Evolutionary conservation across 768 basidiomycete species (phyloP), one percentile per base, ranked within the genome.

Genomic region (Lactarius vividus): DNA sequence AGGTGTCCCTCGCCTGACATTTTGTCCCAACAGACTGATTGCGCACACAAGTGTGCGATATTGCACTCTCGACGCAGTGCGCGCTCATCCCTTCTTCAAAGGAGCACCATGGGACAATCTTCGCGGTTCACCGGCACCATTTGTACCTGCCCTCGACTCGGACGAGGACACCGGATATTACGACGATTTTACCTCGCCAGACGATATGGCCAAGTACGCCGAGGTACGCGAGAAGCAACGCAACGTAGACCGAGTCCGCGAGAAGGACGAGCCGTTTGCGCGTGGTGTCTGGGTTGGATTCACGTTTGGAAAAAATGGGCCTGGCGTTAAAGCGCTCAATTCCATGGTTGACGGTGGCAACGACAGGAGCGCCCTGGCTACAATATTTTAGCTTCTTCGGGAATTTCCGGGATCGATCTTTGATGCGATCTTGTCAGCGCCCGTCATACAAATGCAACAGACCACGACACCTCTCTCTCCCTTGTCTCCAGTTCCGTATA

Each of bases 201-300:
- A 96, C 65, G 96, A 98, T 74, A 98, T 98, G 96, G 94, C 93
- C 58, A 98, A 98, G 79, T 98, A 98, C 74, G 94, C 96, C 13
- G 96, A 99, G 76, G 97, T 99, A 8, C 86, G 91, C 77, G 97
- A 97, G 81, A 99, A 98, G 78, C 95, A 98, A 78, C 81, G 79
- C 72, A 96, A 98, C 74, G 96, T 99, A 29, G 96, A 96, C 29
- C 84, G 84, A 63, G 92, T 98, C 20, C 87, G 84, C 76, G 96
- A 98, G 80, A 91, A 91, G 75, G 93, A 92, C 4, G 92, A 93
- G 65, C 75, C 81, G 3, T 78, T 83, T 71, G 75, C 81, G 2
- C 79, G 92, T 57, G 92, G 92, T 5, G 90, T 94, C 52, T 94
- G 92, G 92, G 92, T 93, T 61, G 92, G 92, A 3, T 94, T 94